Evolutionary conservation across 371 early-diverging fungal genomes (phyloP), one percentile per base, ranked within the genome.

Genomic region (Mortierella sp.): DNA sequence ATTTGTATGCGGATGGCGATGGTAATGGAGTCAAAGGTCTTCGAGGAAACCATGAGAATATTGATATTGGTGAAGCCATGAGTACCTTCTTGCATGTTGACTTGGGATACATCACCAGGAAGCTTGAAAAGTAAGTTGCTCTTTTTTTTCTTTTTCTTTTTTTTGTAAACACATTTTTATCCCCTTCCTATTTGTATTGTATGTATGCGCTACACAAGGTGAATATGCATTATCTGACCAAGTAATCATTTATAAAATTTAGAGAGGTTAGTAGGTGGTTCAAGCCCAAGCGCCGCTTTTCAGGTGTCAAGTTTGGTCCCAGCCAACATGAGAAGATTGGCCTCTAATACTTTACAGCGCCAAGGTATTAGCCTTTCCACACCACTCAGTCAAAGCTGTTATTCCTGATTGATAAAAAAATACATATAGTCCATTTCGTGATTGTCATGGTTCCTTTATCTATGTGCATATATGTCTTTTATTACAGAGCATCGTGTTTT

Each of bases 41-140:
- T 57, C 68, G 72, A 17, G 95, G 95, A 7, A 92, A 88, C 77
- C 87, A 89, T 72, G 95, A 95, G 69, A 98, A 98, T 83, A 97
- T 92, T 0, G 92, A 95, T 29, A 91, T 98, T 67, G 97, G 97
- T 32, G 68, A 83, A 3, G 93, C 94, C 68, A 91, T 98, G 37
- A 83, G 75, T 4, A 62, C 84, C 0, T 87, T 85, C 62, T 83
- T 97, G 69, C 84, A 83, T 10, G 85, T 97, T 13, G 85, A 94
- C 69, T 71, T 96, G 28, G 70, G 76, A 0, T 76, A 79, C 13
- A 84, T 94, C 17, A 96, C 98, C 6, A 59, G 66, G 26, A 69
- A 75, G 63, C 83, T 93, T 59, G 88, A 47, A 42, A 60, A 45
- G 78, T 72, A 78, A 43, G 78, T 60, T 5, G 2, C 22, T 10